These are phyloP conservation scores for Leccinum obscurum DNA, from an alignment of 768 basidiomycete genomes.

Conservation along the genomic window DNA sequence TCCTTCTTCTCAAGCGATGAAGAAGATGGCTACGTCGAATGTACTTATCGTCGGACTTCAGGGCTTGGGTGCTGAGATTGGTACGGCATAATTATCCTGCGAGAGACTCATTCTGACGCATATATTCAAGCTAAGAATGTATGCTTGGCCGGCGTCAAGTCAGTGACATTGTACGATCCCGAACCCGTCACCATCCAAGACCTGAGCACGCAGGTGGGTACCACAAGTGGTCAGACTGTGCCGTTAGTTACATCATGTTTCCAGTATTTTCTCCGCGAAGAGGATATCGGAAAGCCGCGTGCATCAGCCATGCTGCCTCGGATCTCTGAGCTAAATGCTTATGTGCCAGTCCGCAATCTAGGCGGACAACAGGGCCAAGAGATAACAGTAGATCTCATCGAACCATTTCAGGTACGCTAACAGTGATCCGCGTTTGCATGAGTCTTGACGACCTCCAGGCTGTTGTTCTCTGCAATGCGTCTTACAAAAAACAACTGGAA, in stretches of 20 bases:
- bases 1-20: slow-evolving; percentile 76
- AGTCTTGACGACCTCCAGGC: slow-evolving; percentile 49
- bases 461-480: slow-evolving; percentile 81
- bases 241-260: slow-evolving; percentile 10
- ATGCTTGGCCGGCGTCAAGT: slow-evolving; percentile 94
- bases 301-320: slow-evolving; percentile 86
- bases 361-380: slow-evolving; percentile 74
- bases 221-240: slow-evolving; percentile 1
- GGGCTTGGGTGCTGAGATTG: slow-evolving; percentile 95
- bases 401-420: slow-evolving; percentile 81
- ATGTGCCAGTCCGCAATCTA: slow-evolving; percentile 91
- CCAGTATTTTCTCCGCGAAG: slow-evolving; percentile 91
- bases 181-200: slow-evolving; percentile 86
- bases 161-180: slow-evolving; percentile 94
- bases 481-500: slow-evolving; percentile 82
- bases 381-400: slow-evolving; percentile 77
- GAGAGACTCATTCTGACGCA: slow-evolving; percentile 15
- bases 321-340: slow-evolving; percentile 91
- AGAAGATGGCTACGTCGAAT: slow-evolving; percentile 96
- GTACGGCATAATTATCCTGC: slow-evolving; percentile 39
- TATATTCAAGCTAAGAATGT: slow-evolving; percentile 78
- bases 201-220: slow-evolving; percentile 83
- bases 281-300: slow-evolving; percentile 85
- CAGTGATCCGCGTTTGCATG: neutral
- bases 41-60: slow-evolving; percentile 90